These are phyloP conservation scores for Neophaeococcomyces mojaviensis DNA, from an alignment of 2,329 filamentous ascomycete species.

Conservation along the genomic window DNA sequence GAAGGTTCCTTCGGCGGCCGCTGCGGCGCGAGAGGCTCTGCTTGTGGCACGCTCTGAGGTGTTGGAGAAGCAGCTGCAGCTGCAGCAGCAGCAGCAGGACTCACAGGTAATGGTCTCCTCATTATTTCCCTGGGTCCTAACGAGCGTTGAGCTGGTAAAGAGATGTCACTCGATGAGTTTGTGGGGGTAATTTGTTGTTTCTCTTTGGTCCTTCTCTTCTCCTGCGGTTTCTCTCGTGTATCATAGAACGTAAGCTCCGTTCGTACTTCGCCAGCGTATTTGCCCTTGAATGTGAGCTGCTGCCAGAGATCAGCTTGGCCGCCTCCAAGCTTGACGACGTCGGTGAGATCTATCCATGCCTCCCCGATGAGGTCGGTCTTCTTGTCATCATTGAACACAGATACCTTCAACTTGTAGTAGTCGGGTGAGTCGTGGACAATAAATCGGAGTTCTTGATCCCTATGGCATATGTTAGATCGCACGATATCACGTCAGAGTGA, in stretches of 20 bases:
- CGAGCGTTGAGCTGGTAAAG: conserved; percentile 39
- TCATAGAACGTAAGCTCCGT: conserved; percentile 98
- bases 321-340: conserved; percentile 74
- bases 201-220: conserved; percentile 45
- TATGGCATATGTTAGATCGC: conserved; percentile 33
- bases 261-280: conserved; percentile 90
- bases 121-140: conserved; percentile 57
- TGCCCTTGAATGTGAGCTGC: conserved; percentile 74
- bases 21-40: conserved; percentile 7
- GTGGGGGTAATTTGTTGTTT: conserved; percentile 30
- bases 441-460: conserved; percentile 96
- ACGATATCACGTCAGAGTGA: background rate
- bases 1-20: conserved; percentile 13
- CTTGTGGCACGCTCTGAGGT: conserved; percentile 19
- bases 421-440: conserved; percentile 93
- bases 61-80: too few species aligned
- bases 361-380: conserved; percentile 95
- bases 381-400: conserved; percentile 97
- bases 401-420: conserved; percentile 91
- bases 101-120: conserved; percentile 73
- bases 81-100: conserved; percentile 59
- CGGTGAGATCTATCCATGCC: conserved; percentile 75
- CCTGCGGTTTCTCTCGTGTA: conserved; percentile 55
- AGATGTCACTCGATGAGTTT: conserved; percentile 18
- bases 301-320: conserved; percentile 96